These are phyloP conservation scores for Achaetomium macrosporum DNA, from an alignment of 2,329 filamentous ascomycete genomes.

Conservation along the genomic window DNA sequence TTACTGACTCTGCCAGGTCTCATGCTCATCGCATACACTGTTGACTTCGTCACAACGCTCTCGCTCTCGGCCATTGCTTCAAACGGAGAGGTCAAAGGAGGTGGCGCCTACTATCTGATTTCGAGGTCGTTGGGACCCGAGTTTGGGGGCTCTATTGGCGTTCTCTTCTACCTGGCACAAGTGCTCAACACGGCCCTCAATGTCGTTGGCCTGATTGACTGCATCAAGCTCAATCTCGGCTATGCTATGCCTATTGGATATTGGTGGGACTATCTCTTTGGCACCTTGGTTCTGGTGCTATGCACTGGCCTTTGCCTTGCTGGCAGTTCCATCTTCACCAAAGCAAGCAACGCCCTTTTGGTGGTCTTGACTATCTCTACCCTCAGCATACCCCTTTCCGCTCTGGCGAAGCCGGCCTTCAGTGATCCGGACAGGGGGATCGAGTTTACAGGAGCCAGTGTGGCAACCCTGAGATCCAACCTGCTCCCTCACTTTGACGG, in stretches of 20 bases:
- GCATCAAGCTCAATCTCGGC: constrained; percentile 70
- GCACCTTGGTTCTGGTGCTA: constrained; percentile 62
- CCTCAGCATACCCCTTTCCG: constrained; percentile 77
- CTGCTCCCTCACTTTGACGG: constrained; percentile 63
- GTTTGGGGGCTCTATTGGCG: constrained; percentile 81
- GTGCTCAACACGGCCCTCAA: constrained; percentile 84
- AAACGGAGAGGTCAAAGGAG: constrained; percentile 82
- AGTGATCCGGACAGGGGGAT: constrained; percentile 55
- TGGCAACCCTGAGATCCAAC: constrained; percentile 67
- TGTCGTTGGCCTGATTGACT: constrained; percentile 79
- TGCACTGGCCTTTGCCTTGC: constrained; percentile 73
- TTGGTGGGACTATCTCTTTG: constrained; percentile 72
- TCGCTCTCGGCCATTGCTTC: constrained; percentile 85
- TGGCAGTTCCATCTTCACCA: constrained; percentile 73
- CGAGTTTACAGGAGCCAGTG: constrained; percentile 70
- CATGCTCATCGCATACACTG: constrained; percentile 67
- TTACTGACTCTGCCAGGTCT: constrained; percentile 46
- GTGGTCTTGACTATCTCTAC: constrained; percentile 66
- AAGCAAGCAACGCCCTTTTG: constrained; percentile 71
- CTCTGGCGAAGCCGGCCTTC: constrained; percentile 63
- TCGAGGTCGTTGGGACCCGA: constrained; percentile 80
- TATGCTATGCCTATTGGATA: constrained; percentile 61
- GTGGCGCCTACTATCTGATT: constrained; percentile 84
- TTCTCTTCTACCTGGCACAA: constrained; percentile 87
- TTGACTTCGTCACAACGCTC: constrained; percentile 78